Conservation (phyloP, 2,329 filamentous ascomycete genomes). For the Cytospora leucostoma region DNA sequence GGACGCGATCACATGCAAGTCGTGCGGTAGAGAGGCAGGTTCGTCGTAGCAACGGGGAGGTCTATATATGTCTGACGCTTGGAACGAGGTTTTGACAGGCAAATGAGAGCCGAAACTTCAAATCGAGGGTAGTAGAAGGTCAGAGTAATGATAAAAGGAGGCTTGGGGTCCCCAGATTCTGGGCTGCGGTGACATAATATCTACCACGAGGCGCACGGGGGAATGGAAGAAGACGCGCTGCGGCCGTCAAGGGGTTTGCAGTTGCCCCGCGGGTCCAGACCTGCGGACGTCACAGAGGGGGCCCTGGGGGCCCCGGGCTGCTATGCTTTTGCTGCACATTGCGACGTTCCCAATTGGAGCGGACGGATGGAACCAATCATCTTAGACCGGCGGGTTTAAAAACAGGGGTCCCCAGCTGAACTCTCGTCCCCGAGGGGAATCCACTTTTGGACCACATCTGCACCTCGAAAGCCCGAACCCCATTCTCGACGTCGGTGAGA, state of each 20-base stretch:
- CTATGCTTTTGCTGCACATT: background rate
- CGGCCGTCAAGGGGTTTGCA: background rate
- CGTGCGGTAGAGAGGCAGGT: background rate
- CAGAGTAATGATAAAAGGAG: slow-evolving; percentile 10
- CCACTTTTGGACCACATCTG: slow-evolving; percentile 1
- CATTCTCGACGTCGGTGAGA: background rate
- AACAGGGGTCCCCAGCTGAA: slow-evolving; percentile 15
- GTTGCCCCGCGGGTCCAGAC: slow-evolving; percentile 2
- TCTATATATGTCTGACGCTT: background rate
- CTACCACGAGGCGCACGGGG: slow-evolving; percentile 4
- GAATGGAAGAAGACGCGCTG: slow-evolving; percentile 18
- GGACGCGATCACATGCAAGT: slow-evolving; percentile 22
- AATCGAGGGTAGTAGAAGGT: background rate
- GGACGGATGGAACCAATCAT: slow-evolving; percentile 25
- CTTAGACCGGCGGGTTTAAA: background rate
- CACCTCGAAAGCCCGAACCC: background rate
- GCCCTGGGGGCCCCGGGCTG: background rate
- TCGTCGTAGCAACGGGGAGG: background rate
- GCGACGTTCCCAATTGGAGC: slow-evolving; percentile 18
- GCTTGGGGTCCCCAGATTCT: background rate
- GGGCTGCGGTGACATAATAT: background rate
- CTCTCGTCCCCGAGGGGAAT: slow-evolving; percentile 8
- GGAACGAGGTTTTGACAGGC: background rate
- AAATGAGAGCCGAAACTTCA: background rate
- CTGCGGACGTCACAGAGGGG: background rate